phyloP scores from a whole-genome alignment of 2,329 filamentous ascomycete species.

The Ceratocystis ficicola region DNA sequence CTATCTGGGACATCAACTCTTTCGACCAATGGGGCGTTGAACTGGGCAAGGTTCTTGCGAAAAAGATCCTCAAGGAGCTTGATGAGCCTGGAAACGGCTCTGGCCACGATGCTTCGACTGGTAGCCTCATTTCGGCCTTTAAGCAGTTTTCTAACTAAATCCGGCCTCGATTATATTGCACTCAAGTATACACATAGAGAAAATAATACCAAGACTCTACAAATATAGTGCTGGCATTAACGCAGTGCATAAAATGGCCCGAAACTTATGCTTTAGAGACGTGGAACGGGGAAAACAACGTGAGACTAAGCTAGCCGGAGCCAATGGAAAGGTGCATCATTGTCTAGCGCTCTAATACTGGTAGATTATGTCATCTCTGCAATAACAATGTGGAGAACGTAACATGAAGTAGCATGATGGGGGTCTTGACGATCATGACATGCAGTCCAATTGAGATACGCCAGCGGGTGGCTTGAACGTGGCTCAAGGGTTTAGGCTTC shows the following conservation, averaged over 20 bases:
- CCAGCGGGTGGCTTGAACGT: background rate
- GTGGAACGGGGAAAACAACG: too few relatives aligned
- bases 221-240: too few relatives aligned
- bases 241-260: too few relatives aligned
- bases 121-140: conserved; percentile 80
- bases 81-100: conserved; percentile 60
- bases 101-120: conserved; percentile 77
- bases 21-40: conserved; percentile 99
- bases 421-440: background rate
- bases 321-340: too few relatives aligned
- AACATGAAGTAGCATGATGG: background rate
- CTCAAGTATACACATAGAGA: background rate
- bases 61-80: conserved; percentile 78
- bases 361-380: background rate
- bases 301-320: too few relatives aligned
- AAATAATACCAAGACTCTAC: background rate
- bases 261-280: too few relatives aligned
- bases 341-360: background rate
- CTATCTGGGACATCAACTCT: conserved; percentile 98
- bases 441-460: background rate
- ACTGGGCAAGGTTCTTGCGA: conserved; percentile 89
- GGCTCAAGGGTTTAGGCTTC: background rate
- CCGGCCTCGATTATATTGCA: too few relatives aligned
- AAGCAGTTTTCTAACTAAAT: conserved; percentile 55
- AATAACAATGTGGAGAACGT: background rate